Evolutionary conservation across 345 rosid species (phyloP).

Genomic region (Psidium guajava): DNA sequence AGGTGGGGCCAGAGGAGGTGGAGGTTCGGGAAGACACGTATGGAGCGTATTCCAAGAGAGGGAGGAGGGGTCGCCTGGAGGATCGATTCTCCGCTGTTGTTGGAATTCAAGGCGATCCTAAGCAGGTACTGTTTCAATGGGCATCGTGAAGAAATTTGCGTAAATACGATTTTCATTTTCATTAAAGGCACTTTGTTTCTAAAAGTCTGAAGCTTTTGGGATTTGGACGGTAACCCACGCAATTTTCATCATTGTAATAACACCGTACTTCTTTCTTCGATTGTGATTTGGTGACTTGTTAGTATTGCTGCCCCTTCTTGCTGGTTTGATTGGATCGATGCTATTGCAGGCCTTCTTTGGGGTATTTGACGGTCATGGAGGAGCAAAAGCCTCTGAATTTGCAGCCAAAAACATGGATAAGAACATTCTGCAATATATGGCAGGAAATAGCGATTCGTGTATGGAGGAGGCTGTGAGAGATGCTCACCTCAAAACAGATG

Average conservation of each 20-base stretch:
- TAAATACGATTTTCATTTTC: not conserved
- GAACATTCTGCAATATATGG: slow-evolving; percentile 28
- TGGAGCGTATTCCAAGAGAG: slow-evolving; percentile 34
- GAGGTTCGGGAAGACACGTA: slow-evolving; percentile 25
- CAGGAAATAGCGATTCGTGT: slow-evolving; percentile 17
- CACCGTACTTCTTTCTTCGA: not conserved
- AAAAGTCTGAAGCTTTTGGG: not conserved
- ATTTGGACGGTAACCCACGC: not conserved
- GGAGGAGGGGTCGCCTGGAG: slow-evolving; percentile 30
- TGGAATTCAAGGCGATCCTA: slow-evolving; percentile 8
- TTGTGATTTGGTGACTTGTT: too few relatives aligned
- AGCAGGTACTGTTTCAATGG: slow-evolving; percentile 15
- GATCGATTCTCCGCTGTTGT: slow-evolving; percentile 30
- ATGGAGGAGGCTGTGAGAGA: slow-evolving; percentile 36
- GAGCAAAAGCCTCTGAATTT: slow-evolving; percentile 69
- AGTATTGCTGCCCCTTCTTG: not conserved
- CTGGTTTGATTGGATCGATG: not conserved
- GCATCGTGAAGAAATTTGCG: not conserved
- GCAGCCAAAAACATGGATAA: slow-evolving; percentile 50
- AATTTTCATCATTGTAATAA: not conserved
- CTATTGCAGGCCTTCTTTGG: slow-evolving; percentile 60
- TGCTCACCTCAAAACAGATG: slow-evolving; percentile 56
- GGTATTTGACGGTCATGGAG: slow-evolving; percentile 87
- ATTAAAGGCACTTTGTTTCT: not conserved
- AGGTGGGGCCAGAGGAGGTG: slow-evolving; percentile 7